These are phyloP conservation scores for Piromyces sp. DNA, from an alignment of 192 early-diverging fungal genomes.

Conservation along the genomic window DNA sequence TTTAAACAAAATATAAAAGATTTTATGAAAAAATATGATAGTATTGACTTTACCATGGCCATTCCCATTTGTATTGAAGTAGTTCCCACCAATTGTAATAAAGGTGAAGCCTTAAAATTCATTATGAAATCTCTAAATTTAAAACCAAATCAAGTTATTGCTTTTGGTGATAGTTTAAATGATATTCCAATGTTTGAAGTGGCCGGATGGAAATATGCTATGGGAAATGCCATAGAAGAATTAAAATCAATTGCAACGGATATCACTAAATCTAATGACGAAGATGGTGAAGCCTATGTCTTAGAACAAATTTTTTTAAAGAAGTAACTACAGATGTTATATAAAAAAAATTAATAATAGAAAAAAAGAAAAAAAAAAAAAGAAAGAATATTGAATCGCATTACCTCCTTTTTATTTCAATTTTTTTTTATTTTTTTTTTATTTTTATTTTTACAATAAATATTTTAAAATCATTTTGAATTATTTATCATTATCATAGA, in stretches of 20 bases:
- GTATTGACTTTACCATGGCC: not conserved
- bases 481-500: no score
- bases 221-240: not conserved
- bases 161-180: not conserved
- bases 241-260: not conserved
- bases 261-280: not conserved
- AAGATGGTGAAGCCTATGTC: not conserved
- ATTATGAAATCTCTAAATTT: not conserved
- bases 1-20: not conserved
- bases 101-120: not conserved
- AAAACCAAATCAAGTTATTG: not conserved
- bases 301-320: not conserved
- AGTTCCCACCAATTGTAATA: not conserved
- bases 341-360: no score
- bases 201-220: not conserved
- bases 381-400: no score
- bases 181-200: not conserved
- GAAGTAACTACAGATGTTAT: no score
- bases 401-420: no score
- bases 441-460: no score
- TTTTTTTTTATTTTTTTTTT: no score
- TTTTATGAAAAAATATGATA: not conserved
- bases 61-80: not conserved
- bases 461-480: no score
- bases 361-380: no score